Conservation (phyloP, 768 basidiomycete genomes). For the Amanita rimosa region DNA sequence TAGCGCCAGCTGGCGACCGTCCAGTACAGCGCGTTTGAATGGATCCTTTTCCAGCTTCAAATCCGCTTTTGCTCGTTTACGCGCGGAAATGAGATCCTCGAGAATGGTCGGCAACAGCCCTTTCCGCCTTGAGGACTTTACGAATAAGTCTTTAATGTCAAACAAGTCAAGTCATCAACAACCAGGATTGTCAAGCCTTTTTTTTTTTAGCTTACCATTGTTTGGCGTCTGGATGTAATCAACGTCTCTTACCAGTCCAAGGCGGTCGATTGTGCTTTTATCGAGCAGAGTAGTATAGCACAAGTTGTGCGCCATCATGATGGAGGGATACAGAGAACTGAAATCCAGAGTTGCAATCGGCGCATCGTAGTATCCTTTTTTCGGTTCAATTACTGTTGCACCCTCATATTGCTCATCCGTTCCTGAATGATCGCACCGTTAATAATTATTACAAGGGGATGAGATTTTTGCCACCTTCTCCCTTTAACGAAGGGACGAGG, state of each 20-base stretch:
- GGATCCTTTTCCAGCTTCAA: slow-evolving; percentile 95
- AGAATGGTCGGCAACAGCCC: slow-evolving; percentile 86
- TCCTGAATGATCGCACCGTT: slow-evolving; percentile 29
- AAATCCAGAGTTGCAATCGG: slow-evolving; percentile 99
- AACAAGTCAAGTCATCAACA: not conserved
- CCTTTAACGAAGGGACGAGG: slow-evolving; percentile 74
- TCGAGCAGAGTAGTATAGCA: slow-evolving; percentile 97
- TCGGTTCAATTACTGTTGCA: slow-evolving; percentile 96
- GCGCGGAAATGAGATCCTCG: slow-evolving; percentile 86
- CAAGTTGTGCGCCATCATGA: slow-evolving; percentile 99
- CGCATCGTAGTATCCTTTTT: slow-evolving; percentile 89
- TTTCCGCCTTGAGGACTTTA: slow-evolving; percentile 59
- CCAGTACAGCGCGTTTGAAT: slow-evolving; percentile 92
- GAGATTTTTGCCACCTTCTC: slow-evolving; percentile 49
- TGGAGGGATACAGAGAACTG: slow-evolving; percentile 95
- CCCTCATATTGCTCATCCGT: slow-evolving; percentile 97
- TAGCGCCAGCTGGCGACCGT: slow-evolving; percentile 92
- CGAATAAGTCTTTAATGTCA: slow-evolving; percentile 64
- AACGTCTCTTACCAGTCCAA: slow-evolving; percentile 68
- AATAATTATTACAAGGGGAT: slow-evolving; percentile 1
- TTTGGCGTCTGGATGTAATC: slow-evolving; percentile 96
- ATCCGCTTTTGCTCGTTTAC: slow-evolving; percentile 92
- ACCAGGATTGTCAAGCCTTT: not conserved
- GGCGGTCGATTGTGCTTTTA: slow-evolving; percentile 61
- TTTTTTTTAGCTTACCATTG: slow-evolving; percentile 47